These are phyloP conservation scores for Chaetomiaceae sp. DNA, from an alignment of 2,329 filamentous ascomycete species.

Conservation along the genomic window DNA sequence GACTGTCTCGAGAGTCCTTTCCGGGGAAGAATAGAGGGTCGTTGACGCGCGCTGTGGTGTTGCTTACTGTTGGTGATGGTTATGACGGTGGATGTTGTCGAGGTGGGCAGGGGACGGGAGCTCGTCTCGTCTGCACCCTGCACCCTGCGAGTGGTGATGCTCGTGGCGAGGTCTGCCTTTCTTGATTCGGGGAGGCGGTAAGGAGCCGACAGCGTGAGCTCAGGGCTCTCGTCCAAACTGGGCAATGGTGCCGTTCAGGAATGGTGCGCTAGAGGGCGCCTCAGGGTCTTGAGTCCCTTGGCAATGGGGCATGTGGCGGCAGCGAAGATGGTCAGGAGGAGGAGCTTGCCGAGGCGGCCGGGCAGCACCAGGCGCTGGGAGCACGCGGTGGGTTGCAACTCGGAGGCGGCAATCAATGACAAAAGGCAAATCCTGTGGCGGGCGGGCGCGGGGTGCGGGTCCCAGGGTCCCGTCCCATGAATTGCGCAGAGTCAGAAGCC, in stretches of 20 bases:
- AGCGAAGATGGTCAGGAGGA: neutral
- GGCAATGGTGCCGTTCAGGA: neutral
- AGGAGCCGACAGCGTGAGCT: neutral
- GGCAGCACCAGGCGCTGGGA: neutral
- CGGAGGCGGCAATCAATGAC: constrained; percentile 2
- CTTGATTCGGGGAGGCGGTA: neutral
- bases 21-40: no score
- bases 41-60: neutral
- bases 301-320: neutral
- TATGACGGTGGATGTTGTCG: no score
- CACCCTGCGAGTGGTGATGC: no score
- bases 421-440: constrained; percentile 1
- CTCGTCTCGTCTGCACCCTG: no score
- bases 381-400: no score
- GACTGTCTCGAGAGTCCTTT: no score
- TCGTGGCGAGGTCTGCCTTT: neutral
- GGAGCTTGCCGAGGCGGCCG: constrained; percentile 1
- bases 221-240: neutral
- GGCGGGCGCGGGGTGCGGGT: neutral
- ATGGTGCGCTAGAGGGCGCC: neutral
- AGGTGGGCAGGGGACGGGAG: no score
- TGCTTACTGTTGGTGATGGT: neutral
- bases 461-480: no score
- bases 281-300: neutral
- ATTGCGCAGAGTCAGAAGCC: no score